Conservation (phyloP, 1,284 basidiomycete species). For the Ganoderma lucidum region DNA sequence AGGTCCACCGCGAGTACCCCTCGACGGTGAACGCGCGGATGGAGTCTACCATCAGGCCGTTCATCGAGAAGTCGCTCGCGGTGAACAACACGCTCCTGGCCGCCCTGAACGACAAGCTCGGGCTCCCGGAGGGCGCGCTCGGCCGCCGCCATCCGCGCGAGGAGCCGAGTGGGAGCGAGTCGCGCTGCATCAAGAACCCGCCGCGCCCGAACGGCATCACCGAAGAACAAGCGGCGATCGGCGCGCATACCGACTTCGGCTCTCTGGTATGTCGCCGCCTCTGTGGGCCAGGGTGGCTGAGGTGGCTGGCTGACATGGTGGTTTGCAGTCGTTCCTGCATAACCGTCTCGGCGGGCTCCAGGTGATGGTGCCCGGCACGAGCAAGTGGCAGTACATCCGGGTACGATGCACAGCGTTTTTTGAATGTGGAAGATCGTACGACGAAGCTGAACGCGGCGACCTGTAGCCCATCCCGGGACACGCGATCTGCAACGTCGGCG, state of each 20-base stretch:
- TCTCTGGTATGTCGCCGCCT: constrained; percentile 21
- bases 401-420: constrained; percentile 41
- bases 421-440: background rate
- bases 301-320: background rate
- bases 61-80: constrained; percentile 44
- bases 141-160: constrained; percentile 39
- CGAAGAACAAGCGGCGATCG: constrained; percentile 40
- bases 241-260: constrained; percentile 50
- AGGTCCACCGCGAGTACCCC: constrained; percentile 44
- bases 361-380: constrained; percentile 67
- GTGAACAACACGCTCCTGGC: constrained; percentile 44
- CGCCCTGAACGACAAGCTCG: constrained; percentile 38
- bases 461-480: constrained; percentile 44
- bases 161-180: constrained; percentile 47
- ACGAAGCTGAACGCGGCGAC: background rate
- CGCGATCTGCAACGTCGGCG: constrained; percentile 51
- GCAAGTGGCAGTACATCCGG: constrained; percentile 76
- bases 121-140: constrained; percentile 39
- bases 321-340: constrained; percentile 64
- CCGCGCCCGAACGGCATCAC: constrained; percentile 33
- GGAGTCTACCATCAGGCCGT: constrained; percentile 42
- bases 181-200: constrained; percentile 47
- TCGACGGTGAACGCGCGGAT: constrained; percentile 44
- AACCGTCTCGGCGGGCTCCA: constrained; percentile 79
- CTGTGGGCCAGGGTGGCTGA: too few relatives aligned